Conservation (phyloP, 2,329 filamentous ascomycete genomes). For the Arthrinium phaeospermum region DNA sequence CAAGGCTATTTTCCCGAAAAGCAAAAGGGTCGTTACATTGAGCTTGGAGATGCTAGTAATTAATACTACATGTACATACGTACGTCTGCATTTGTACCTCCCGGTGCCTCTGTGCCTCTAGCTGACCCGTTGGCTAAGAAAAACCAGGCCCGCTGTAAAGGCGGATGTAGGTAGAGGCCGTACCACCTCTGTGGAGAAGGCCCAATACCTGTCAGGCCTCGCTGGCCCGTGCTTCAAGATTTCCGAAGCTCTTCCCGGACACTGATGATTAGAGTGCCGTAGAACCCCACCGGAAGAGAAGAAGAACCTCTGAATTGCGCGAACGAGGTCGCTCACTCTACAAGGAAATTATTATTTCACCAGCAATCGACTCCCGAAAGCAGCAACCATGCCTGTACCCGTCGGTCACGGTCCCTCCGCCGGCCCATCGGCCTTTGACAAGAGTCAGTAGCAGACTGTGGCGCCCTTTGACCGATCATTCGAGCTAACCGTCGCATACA, state of each 20-base stretch:
- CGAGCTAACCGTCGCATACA: slow-evolving; percentile 43
- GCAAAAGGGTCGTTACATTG: not conserved
- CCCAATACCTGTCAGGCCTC: not conserved
- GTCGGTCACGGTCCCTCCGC: slow-evolving; percentile 51
- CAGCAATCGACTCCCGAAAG: not conserved
- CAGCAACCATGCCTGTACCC: slow-evolving; percentile 49
- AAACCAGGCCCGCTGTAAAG: slow-evolving; percentile 7
- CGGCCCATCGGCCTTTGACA: slow-evolving; percentile 73
- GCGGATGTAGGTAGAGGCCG: not conserved
- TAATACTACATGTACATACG: not conserved
- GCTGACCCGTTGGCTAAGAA: not conserved
- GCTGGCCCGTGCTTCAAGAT: slow-evolving; percentile 7
- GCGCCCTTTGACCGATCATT: not conserved
- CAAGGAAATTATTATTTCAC: not conserved
- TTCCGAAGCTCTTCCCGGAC: slow-evolving; percentile 14
- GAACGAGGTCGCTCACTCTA: not conserved
- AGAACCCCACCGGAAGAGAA: not conserved
- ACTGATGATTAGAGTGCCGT: not conserved
- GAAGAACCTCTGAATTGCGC: slow-evolving; percentile 2
- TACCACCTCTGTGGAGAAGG: slow-evolving; percentile 8
- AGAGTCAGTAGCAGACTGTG: slow-evolving; percentile 54
- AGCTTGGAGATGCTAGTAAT: not conserved
- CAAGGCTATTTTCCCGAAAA: not conserved
- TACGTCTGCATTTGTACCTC: not conserved
- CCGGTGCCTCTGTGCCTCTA: not conserved